Conservation (phyloP, 176 grass and related monocot genomes). For the Microstegium vimineum region DNA sequence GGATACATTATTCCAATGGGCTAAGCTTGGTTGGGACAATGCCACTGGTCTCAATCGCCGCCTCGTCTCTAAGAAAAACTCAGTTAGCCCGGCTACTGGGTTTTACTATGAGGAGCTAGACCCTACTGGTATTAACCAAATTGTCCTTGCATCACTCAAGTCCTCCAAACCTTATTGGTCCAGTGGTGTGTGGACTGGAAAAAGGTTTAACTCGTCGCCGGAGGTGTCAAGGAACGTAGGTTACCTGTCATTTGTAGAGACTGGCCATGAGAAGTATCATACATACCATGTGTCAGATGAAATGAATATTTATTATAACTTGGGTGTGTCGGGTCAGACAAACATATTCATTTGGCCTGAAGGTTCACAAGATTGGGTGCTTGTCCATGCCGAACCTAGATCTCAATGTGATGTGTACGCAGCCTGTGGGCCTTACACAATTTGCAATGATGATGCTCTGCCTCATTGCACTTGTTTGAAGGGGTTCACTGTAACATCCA, state of each 20-base stretch:
- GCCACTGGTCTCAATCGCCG: background rate
- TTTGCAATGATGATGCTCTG: background rate
- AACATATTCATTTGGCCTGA: background rate
- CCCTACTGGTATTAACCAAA: background rate
- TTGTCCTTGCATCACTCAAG: background rate
- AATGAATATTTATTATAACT: background rate
- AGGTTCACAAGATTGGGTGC: background rate
- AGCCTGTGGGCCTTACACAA: background rate
- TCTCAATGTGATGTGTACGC: background rate
- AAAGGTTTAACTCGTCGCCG: background rate
- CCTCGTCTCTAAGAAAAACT: background rate
- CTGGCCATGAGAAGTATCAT: background rate
- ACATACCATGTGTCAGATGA: background rate
- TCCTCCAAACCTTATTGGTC: background rate
- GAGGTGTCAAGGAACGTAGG: background rate
- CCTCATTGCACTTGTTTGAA: background rate
- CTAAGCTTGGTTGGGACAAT: background rate
- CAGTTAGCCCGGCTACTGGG: background rate
- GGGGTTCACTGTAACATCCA: background rate
- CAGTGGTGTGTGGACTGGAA: background rate
- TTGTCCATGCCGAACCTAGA: background rate
- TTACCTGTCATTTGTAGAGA: background rate
- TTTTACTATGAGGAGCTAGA: background rate
- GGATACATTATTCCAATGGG: background rate
- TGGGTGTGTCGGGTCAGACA: background rate